Evolutionary conservation across 306 rosid species (phyloP), one percentile per base, ranked within the genome.

Genomic region (Mucuna pruriens): DNA sequence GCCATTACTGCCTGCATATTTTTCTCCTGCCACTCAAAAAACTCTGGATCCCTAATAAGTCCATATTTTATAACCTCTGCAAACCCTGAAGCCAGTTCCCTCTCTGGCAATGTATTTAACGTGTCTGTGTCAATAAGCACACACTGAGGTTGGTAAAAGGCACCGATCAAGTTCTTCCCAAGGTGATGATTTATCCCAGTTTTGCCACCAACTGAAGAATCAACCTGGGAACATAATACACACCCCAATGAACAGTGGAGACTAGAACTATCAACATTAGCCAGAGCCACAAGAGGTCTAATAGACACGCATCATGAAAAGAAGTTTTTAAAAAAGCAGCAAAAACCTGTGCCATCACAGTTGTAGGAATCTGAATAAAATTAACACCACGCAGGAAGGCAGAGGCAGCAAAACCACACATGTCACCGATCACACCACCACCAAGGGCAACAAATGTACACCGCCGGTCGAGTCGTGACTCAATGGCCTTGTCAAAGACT

Each of bases 161-260:
- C 97, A 65, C 98, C 99, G 13, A 93, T 95, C 82, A 93, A 88
- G 83, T 95, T 95, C 93, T 95, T 95, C 51, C 99, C 98, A 70
- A 95, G 94, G 63, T 72, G 90, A 52, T 95, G 99, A 85, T 96
- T 96, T 88, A 96, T 92, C 85, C 94, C 98, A 6, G 98, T 96
- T 86, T 96, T 93, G 42, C 98, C 98, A 73, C 99, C 99, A 86
- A 96, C 99, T 34, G 99, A 96, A 75, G 99, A 96, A 90, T 96
- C 97, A 80, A 96, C 99, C 99, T 93, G 82, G 31, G 26, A 81
- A 64, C 57, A 82, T 26, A 78, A 51, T 46, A 78, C 33, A 84
- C 68, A 66, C 10, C 29, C 36, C 64, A 60, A 20, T 52, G 19
- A 77, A 38, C 12, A 70, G 16, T 7, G 54, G 60, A 74, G 4